A percentile compares a stretch with the other conserved stretches of the same genome.
phyloP scores from a whole-genome alignment of 805 yeast genomes.

The Lipomyces chichibuensis region DNA sequence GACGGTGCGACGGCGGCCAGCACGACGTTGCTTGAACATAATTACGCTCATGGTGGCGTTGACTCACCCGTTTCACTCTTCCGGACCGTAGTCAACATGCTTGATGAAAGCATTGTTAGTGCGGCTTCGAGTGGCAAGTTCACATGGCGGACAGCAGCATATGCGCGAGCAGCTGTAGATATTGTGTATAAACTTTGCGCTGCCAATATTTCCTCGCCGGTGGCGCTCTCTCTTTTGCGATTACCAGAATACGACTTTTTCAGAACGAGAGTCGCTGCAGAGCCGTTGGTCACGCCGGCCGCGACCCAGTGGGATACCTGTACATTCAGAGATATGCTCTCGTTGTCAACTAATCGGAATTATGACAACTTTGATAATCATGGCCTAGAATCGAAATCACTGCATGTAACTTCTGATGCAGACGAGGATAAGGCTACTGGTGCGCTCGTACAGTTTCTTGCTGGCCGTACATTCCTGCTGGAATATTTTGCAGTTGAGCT shows the following conservation, averaged over 20 bases:
- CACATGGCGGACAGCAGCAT: constrained; percentile 27
- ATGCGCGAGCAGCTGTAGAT: constrained; percentile 63
- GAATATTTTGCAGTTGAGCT: constrained; percentile 56
- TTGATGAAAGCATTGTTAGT: constrained; percentile 42
- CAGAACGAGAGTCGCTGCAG: constrained; percentile 14
- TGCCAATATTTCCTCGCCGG: constrained; percentile 56
- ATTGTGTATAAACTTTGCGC: constrained; percentile 65
- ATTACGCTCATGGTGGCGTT: constrained; percentile 50
- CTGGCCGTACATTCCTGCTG: constrained; percentile 22
- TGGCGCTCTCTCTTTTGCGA: constrained; percentile 59
- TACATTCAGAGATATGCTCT: constrained; percentile 15
- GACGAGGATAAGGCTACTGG: constrained; percentile 17
- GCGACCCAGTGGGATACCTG: constrained; percentile 18
- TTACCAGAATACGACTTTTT: constrained; percentile 22
- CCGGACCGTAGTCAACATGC: constrained; percentile 54
- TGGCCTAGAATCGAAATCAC: background rate
- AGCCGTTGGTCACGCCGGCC: constrained; percentile 15
- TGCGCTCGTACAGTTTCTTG: constrained; percentile 29
- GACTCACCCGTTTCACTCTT: constrained; percentile 60
- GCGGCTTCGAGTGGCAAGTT: background rate
- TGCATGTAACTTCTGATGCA: background rate
- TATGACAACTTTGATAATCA: constrained; percentile 1
- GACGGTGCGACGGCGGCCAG: constrained; percentile 54
- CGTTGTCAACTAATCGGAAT: background rate
- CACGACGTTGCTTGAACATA: constrained; percentile 42